These are phyloP conservation scores for Stenogyne calaminthoides DNA, from an alignment of 305 asterid genomes.

Conservation along the genomic window DNA sequence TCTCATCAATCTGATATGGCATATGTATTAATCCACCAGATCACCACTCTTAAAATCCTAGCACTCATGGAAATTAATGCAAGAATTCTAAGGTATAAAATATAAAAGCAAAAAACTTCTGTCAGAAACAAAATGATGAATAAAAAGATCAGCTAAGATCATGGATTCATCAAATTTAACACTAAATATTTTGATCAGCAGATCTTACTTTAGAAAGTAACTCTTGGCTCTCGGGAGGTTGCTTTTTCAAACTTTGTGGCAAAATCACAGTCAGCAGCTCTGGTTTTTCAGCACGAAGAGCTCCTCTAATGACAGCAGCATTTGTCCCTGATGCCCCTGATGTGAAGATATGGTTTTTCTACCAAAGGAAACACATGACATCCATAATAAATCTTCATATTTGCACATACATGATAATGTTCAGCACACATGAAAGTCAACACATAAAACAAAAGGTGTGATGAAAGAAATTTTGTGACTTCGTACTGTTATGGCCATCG, in stretches of 20 bases:
- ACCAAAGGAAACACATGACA: slow-evolving; percentile 29
- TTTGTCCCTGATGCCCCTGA: slow-evolving; percentile 99
- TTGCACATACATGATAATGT: neutral
- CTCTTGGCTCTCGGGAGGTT: slow-evolving; percentile 93
- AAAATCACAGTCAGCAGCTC: slow-evolving; percentile 91
- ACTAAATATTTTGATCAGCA: neutral
- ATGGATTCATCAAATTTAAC: neutral
- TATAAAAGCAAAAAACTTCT: neutral
- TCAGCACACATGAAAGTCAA: neutral
- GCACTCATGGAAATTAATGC: slow-evolving; percentile 4
- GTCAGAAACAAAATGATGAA: neutral
- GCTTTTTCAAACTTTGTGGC: slow-evolving; percentile 90
- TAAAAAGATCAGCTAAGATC: neutral
- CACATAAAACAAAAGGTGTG: neutral
- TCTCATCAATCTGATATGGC: neutral
- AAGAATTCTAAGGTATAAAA: neutral
- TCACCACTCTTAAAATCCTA: neutral
- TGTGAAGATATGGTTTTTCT: slow-evolving; percentile 96
- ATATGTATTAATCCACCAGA: neutral
- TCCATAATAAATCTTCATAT: slow-evolving; percentile 5
- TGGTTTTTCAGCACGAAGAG: slow-evolving; percentile 96
- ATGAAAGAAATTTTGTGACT: slow-evolving; percentile 4
- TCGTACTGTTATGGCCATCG: slow-evolving; percentile 91
- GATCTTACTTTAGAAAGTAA: slow-evolving; percentile 81
- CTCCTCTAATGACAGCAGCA: slow-evolving; percentile 99